Base-by-base conservation (phyloP, 345 rosid genomes). In the Microcos paniculata region DNA sequence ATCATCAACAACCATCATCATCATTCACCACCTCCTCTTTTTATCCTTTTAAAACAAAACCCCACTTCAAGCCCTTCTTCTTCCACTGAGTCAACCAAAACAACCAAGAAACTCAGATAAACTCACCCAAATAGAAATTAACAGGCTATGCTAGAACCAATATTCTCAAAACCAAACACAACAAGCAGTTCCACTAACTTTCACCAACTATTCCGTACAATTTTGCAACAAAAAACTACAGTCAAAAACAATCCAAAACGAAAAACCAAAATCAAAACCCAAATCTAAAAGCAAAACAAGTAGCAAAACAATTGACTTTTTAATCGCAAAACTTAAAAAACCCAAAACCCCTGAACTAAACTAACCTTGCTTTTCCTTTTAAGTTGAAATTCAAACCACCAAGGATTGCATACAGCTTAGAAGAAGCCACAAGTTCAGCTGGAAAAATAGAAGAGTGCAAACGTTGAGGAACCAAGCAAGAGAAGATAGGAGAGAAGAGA, bases 1-100 rank as follows among this genome's bases (percentile, higher is more conserved):
- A 86, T 79, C 83, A 78, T 46, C 76, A 78, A 67, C 82, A 77
- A 67, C 40, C 40, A 67, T 46, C 71, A 67, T 33, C 70, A 65
- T 67, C 71, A 67, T 67, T 75, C 86, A 61, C 42, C 77, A 51
- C 51, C 57, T 38, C 77, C 72, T 31, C 19, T n/a, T 71, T 52
- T 16, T 28, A 40, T 24, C 64, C 66, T 40, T 68, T 18, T 16
- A 46, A 56, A n/a, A 65, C 28, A 16, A 57, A 40, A 40, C 42
- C 16, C 42, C 70, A 14, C n/a, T 15, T 38, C 15, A 13, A 30
- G 9, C 4, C 18, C 0, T 13, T 28, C 63, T 58, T 26, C 9
- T 58, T 26, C 18, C 8, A 58, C 4, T 48, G 72, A 48, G 18
- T 46, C 24, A 48, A 48, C 58, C 72, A 66, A 18, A 46, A 8